Evolutionary conservation across 2,329 filamentous ascomycete genomes (phyloP), one percentile per base, ranked within the genome.

Genomic region (Aspergillus luchuensis): DNA sequence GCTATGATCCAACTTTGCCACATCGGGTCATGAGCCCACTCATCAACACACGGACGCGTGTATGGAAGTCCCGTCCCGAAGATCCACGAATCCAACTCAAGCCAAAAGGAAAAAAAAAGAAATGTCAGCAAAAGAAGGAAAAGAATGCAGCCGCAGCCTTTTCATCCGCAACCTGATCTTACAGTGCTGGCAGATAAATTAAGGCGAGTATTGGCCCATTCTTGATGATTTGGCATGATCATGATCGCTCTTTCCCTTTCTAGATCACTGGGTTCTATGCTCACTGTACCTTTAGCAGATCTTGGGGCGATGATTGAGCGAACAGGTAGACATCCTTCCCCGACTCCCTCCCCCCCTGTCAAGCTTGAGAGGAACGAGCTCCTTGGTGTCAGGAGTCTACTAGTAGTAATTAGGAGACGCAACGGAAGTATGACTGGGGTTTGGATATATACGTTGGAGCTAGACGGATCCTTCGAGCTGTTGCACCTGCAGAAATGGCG

Each of bases 401-500:
- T 36, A 36, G 33, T 36, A 36, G 33, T 15, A 21, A 45, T 21
- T 45, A 45, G 41, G 41, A 45, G 41, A 45, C 21, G 41, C 41
- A 45, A n/a, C 19, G 41, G 41, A 61, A 56, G 49, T 17, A 33
- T 30, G 23, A 50, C 47, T 30, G 23, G 21, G 45, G 45, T 25
- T 49, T 49, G 50, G 28, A 54, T 51, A 55, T 43, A 56, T 56
- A 30, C 47, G 47, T 30, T 50, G 30, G 59, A 47, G 43, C 47
- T 51, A 61, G 50, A 50, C 15, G 47, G 56, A 61, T 43, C 50
- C 56, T 57, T 59, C 38, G 60, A 60, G 41, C 10, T 52, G 57
- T 54, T 66, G 64, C 64, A 68, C 64, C 66, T 67, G 66, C 66
- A 68, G 64, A 64, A 66, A 60, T 66, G 63, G 66, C 61, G 66